Base-by-base conservation (phyloP, 2,329 filamentous ascomycete genomes). In the Monilinia fructicola region DNA sequence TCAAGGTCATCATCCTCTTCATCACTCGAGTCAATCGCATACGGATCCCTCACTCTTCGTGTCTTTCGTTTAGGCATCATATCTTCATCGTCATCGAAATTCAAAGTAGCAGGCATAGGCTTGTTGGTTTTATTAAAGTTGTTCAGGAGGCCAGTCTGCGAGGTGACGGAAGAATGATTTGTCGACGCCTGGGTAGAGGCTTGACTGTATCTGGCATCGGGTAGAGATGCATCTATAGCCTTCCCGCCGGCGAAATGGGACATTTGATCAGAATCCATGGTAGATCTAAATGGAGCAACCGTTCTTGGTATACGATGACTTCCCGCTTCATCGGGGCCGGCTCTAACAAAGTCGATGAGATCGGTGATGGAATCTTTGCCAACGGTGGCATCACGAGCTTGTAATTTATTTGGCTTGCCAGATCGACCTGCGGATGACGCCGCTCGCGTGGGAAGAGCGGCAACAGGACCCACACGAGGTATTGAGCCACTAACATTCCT, bases 311-410 rank as follows among this genome's bases (percentile, higher is more conserved):
- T 95, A 31, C 91, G 87, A 67, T 87, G 90, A 69, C 85, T 85
- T 35, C 83, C 83, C 54, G 81, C 82, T 44, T 81, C 79, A 68
- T 80, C 84, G 0, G 91, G 89, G 3, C 93, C 94, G 75, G 92
- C 89, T 55, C 93, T 89, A 71, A 99, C 96, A 77, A 99, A 98
- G 76, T 98, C 93, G 71, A 97, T 97, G 67, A 99, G 81, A 68
- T 97, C 95, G 16, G 91, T 90, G 66, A 89, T 96, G 70, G 89
- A 88, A 62, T 82, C 83, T 67, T 80, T 81, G 60, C 87, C 83
- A 21, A 87, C 83, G 53, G 84, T 82, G 48, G 91, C 86, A 69
- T 92, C 88, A 59, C 92, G 90, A 67, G 94, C 88, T 77, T 90
- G 85, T 58, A 90, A 83, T 67, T 85, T 86, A 59, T 80, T 81